Percentiles rank a stretch among this genome's conserved stretches.
These are phyloP conservation scores for Puccinia triticina DNA, from an alignment of 1,284 basidiomycete genomes.

Conservation along the genomic window DNA sequence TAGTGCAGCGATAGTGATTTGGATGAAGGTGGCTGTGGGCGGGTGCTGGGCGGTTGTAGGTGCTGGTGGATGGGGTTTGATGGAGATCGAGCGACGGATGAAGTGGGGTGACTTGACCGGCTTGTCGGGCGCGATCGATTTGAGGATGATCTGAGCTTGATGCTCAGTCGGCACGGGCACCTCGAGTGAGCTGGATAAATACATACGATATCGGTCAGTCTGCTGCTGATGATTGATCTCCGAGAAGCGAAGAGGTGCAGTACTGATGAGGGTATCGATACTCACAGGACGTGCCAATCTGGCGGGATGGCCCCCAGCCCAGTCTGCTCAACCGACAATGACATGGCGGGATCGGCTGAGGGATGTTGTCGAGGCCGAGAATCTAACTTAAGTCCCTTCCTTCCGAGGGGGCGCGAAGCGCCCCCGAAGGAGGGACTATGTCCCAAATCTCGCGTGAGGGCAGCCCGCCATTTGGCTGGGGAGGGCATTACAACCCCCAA, in stretches of 20 bases:
- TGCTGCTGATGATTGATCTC: neutral
- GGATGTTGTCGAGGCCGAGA: too few relatives aligned
- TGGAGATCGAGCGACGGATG: conserved; percentile 4
- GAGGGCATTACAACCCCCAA: too few relatives aligned
- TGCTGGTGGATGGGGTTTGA: neutral
- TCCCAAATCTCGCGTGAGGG: too few relatives aligned
- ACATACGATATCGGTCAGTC: neutral
- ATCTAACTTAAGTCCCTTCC: too few relatives aligned
- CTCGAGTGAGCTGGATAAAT: neutral
- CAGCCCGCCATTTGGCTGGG: too few relatives aligned
- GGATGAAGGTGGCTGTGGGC: neutral
- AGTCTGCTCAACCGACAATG: too few relatives aligned
- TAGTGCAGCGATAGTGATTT: conserved; percentile 48
- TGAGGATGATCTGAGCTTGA: conserved; percentile 21
- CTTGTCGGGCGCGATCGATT: conserved; percentile 34
- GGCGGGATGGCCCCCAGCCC: neutral
- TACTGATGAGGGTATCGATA: neutral
- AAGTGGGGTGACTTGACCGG: conserved; percentile 40
- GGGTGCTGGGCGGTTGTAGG: neutral
- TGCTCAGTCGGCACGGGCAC: conserved; percentile 9
- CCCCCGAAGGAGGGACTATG: too few relatives aligned
- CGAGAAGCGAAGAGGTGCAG: neutral
- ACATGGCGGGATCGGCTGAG: too few relatives aligned
- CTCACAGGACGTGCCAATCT: conserved; percentile 37
- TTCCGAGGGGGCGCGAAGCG: too few relatives aligned